Base-by-base conservation (phyloP, 139 green algal species). In the Nannochloris sp. region DNA sequence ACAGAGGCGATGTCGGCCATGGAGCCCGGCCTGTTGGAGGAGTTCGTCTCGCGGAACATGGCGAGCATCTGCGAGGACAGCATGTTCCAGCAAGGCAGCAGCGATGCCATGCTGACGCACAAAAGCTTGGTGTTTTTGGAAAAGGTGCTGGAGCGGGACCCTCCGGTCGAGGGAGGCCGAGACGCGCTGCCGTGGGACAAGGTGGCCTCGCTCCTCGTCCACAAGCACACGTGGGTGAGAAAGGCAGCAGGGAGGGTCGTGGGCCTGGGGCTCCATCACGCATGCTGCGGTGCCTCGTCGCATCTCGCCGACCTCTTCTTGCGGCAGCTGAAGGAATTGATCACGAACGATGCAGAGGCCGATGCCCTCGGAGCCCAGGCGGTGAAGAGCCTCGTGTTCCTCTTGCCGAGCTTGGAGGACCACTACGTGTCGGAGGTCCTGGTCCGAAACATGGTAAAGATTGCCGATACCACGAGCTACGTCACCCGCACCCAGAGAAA, bases 191-290 rank as follows among this genome's bases (percentile, higher is more conserved):
- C 31, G 46, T 62, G 44, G 62, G 67, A 61, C 68, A 62, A 64
- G 84, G 61, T 40, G 7, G 34, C 34, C 7, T 9, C 7, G 8
- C 34, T 40, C 7, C 34, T 40, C 34, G 7, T 11, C 34, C 75
- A 87, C 58, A 70, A 63, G 1, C 90, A 97, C 74, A 19, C 80
- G 49, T 97, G 90, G 90, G 85, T 97, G 56, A 83, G 87, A 24
- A 88, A 85, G 63, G 87, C 81, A 14, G 75, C 80, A 9, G 74
- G 62, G 16, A 76, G 90, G 31, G 34, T 11, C 34, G 34, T 40
- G 8, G 34, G 34, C 7, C 34, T 40, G 14, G 34, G 34, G 34
- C 7, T 40, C 7, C 34, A 11, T 40, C 34, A 12, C 34, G 34
- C 7, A 11, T 40, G 5, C 34, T 40, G 8, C 34, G 34, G 9